Conservation (phyloP, 2,329 filamentous ascomycete species). For the Lachnellula subtilissima region DNA sequence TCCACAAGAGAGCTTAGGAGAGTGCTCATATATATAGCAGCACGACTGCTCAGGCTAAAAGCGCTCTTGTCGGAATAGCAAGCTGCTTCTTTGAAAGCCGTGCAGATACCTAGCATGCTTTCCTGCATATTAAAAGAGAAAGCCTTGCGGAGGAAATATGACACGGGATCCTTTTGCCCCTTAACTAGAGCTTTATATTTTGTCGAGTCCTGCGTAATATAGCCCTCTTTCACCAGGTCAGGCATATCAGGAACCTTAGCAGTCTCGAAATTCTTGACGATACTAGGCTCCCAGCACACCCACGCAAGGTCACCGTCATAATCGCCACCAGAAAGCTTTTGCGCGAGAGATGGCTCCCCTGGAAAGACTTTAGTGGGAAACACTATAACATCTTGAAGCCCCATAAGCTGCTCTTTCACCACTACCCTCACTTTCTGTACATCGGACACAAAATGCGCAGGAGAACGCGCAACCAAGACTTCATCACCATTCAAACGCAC, state of each 20-base stretch:
- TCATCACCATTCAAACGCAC: conserved; percentile 52
- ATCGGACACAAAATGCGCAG: conserved; percentile 65
- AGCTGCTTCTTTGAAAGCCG: conserved; percentile 56
- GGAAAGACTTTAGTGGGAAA: conserved; percentile 58
- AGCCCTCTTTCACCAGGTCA: conserved; percentile 44
- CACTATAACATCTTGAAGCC: conserved; percentile 72
- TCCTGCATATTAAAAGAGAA: conserved; percentile 55
- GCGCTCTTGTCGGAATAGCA: conserved; percentile 44
- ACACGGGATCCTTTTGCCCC: conserved; percentile 7
- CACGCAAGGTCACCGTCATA: conserved; percentile 78
- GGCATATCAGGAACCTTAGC: conserved; percentile 43
- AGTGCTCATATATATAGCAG: conserved; percentile 46
- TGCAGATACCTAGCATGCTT: conserved; percentile 58
- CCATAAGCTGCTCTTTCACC: conserved; percentile 54
- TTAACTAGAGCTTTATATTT: conserved; percentile 31
- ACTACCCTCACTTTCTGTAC: conserved; percentile 64
- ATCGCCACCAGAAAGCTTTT: conserved; percentile 71
- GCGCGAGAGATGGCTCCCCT: conserved; percentile 53
- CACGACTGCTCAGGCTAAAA: conserved; percentile 44
- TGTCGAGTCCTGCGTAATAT: conserved; percentile 45
- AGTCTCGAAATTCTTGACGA: conserved; percentile 65
- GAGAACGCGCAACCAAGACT: conserved; percentile 63
- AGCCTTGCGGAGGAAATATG: conserved; percentile 46
- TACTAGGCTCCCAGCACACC: conserved; percentile 66
- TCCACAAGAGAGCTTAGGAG: conserved; percentile 54